These are phyloP conservation scores for Thinopyrum elongatum DNA, from an alignment of 176 grass and related monocot genomes.

Conservation along the genomic window DNA sequence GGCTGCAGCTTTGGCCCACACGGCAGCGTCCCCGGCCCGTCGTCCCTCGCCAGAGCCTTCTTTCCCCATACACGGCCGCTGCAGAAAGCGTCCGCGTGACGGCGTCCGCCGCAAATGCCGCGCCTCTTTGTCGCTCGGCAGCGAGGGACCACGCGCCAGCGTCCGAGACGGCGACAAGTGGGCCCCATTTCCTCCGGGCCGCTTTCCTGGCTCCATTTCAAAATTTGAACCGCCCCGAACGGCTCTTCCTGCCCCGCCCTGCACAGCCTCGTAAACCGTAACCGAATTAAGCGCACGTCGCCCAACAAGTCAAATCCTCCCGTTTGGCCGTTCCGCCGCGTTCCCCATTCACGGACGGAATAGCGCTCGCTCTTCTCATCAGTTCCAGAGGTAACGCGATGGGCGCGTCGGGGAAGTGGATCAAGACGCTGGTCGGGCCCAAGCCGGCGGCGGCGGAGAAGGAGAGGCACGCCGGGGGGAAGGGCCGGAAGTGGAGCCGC, in stretches of 20 bases:
- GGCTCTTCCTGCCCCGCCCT: background rate
- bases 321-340: slow-evolving; percentile 3
- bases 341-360: background rate
- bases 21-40: background rate
- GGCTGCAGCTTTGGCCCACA: background rate
- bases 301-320: slow-evolving; percentile 21
- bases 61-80: background rate
- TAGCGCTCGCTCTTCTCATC: background rate
- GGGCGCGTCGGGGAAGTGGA: slow-evolving; percentile 81
- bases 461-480: slow-evolving; percentile 28
- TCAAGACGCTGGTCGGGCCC: slow-evolving; percentile 63
- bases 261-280: background rate
- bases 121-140: slow-evolving; percentile 7
- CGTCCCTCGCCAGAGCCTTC: background rate
- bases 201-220: slow-evolving; percentile 19
- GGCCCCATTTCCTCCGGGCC: background rate
- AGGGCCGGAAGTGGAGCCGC: slow-evolving; percentile 62
- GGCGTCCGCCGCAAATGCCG: slow-evolving; percentile 6
- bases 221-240: slow-evolving; percentile 38
- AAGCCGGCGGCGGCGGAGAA: slow-evolving; percentile 41
- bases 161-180: background rate
- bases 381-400: slow-evolving; percentile 12
- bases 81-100: slow-evolving; percentile 24
- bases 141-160: slow-evolving; percentile 16
- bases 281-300: slow-evolving; percentile 20